A percentile compares a stretch with the other conserved stretches of the same genome.
Evolutionary conservation across 208 protist genomes (phyloP).

Genomic region (Leishmania arabica): DNA sequence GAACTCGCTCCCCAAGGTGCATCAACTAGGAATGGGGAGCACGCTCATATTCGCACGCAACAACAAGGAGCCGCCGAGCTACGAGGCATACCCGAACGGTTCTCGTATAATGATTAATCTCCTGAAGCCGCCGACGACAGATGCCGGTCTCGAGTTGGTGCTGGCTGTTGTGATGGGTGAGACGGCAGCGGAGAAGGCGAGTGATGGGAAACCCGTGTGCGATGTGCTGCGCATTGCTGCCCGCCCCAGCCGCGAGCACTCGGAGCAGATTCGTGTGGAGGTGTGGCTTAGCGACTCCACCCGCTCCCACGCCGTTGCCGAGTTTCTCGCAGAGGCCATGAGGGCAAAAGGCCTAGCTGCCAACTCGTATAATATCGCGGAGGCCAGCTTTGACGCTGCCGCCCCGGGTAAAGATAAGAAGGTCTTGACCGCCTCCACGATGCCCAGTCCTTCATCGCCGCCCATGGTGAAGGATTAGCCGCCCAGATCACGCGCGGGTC

Average conservation of each 20-base stretch:
- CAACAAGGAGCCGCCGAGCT: slow-evolving; percentile 83
- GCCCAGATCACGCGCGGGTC: not conserved
- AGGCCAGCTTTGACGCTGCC: slow-evolving; percentile 55
- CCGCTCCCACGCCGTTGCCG: slow-evolving; percentile 52
- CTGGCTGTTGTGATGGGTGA: slow-evolving; percentile 80
- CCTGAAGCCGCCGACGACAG: slow-evolving; percentile 57
- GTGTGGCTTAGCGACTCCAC: slow-evolving; percentile 84
- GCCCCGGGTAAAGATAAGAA: slow-evolving; percentile 36
- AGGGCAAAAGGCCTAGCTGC: slow-evolving; percentile 47
- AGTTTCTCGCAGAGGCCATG: slow-evolving; percentile 54
- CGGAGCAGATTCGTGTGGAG: slow-evolving; percentile 78
- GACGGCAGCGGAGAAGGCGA: slow-evolving; percentile 53
- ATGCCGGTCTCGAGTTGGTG: slow-evolving; percentile 69
- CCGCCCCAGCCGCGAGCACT: slow-evolving; percentile 61
- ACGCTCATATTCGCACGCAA: slow-evolving; percentile 86
- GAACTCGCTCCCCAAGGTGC: slow-evolving; percentile 86
- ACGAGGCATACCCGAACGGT: slow-evolving; percentile 87
- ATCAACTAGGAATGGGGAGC: slow-evolving; percentile 78
- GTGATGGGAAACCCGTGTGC: slow-evolving; percentile 67
- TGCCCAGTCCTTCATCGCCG: slow-evolving; percentile 5
- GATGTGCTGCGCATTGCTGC: slow-evolving; percentile 84
- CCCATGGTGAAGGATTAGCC: slow-evolving; percentile 5
- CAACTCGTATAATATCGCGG: slow-evolving; percentile 58
- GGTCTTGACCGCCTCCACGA: slow-evolving; percentile 1
- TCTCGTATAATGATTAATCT: slow-evolving; percentile 79